phyloP scores from a whole-genome alignment of 2,329 filamentous ascomycete species.

The Waltergamsia citrina region DNA sequence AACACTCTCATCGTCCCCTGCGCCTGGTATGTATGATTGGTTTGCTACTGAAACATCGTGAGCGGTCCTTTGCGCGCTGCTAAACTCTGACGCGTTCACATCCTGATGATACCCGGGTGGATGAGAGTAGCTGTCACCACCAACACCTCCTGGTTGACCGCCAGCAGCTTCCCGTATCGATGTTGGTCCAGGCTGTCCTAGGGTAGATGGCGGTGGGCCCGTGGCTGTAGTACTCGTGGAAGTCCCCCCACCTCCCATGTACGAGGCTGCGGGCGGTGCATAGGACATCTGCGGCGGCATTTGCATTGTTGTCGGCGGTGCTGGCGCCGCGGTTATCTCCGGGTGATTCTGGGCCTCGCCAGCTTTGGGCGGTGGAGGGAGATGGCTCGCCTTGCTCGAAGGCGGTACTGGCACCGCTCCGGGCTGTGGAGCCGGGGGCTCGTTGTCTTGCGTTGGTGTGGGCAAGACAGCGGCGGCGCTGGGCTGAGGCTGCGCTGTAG shows the following conservation, averaged over 20 bases:
- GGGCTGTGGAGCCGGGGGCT: constrained; percentile 47
- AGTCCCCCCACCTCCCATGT: constrained; percentile 28
- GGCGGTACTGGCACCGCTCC: constrained; percentile 40
- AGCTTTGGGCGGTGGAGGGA: constrained; percentile 43
- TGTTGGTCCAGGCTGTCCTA: constrained; percentile 14
- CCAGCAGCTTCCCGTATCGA: constrained; percentile 15
- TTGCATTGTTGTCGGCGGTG: constrained; percentile 23
- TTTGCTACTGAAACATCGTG: constrained; percentile 21
- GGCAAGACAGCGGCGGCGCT: constrained; percentile 17
- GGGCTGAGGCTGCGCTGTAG: constrained; percentile 9
- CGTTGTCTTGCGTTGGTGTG: constrained; percentile 28
- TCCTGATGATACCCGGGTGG: constrained; percentile 50
- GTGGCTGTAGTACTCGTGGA: constrained; percentile 18
- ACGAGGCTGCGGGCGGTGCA: constrained; percentile 28
- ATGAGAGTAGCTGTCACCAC: constrained; percentile 26
- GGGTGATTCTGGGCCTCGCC: constrained; percentile 31
- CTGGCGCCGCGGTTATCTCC: no score
- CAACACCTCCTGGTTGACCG: no score
- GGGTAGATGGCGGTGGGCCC: constrained; percentile 15
- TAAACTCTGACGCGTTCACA: constrained; percentile 37
- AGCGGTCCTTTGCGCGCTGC: constrained; percentile 33
- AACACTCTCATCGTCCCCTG: constrained; percentile 30
- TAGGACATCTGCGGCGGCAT: constrained; percentile 40
- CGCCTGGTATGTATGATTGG: not conserved
- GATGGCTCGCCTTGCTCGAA: constrained; percentile 8